These are phyloP conservation scores for Hypoxylon subgilvum DNA, from an alignment of 495 filamentous ascomycete genomes.

Conservation along the genomic window DNA sequence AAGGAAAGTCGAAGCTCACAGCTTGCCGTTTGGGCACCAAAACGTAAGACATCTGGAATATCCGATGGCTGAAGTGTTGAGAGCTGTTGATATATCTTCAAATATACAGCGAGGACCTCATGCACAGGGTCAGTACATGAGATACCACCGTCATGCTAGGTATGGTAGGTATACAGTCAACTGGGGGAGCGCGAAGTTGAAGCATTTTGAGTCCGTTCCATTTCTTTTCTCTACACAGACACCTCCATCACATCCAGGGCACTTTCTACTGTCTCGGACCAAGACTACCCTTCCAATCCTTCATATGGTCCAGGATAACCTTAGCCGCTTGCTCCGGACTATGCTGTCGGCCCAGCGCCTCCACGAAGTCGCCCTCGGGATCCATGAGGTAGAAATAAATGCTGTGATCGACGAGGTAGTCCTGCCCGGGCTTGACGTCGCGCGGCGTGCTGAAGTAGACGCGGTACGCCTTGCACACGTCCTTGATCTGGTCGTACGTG, in stretches of 20 bases:
- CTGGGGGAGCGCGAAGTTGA: slow-evolving; percentile 8
- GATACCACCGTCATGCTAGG: not conserved
- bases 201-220: too few relatives aligned
- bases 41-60: too few relatives aligned
- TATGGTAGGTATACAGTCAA: not conserved
- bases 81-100: too few relatives aligned
- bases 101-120: not conserved
- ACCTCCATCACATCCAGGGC: not conserved
- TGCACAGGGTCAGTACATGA: not conserved
- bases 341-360: slow-evolving; percentile 93
- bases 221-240: too few relatives aligned
- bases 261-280: slow-evolving; percentile 1
- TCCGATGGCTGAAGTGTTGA: too few relatives aligned
- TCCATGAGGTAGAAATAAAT: slow-evolving; percentile 99
- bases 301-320: slow-evolving; percentile 84
- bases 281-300: slow-evolving; percentile 75
- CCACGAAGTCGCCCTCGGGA: slow-evolving; percentile 96
- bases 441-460: slow-evolving; percentile 96
- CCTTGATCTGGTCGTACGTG: slow-evolving; percentile 87
- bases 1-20: too few relatives aligned
- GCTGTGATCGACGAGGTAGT: slow-evolving; percentile 97
- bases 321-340: slow-evolving; percentile 83
- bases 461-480: slow-evolving; percentile 89
- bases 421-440: slow-evolving; percentile 86
- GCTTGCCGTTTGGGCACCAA: too few relatives aligned